phyloP scores from a whole-genome alignment of 140 eudicot genomes.

The Stevia rebaudiana region DNA sequence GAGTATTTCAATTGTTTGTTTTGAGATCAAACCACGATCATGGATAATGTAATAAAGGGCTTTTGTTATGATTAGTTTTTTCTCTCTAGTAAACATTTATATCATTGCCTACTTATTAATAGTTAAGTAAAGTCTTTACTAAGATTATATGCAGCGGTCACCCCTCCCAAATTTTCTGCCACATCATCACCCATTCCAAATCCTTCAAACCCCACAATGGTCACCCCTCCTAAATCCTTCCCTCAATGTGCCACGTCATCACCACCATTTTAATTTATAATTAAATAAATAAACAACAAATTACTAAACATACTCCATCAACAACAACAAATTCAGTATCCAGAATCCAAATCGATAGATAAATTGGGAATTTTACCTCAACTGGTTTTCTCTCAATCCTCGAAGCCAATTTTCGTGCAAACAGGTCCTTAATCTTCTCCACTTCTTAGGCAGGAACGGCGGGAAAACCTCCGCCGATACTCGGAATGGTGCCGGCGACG shows the following conservation, averaged over 20 bases:
- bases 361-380: too few relatives aligned
- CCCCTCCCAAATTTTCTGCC: too few relatives aligned
- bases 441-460: conserved; percentile 63
- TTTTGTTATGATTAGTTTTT: not conserved
- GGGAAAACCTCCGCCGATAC: conserved; percentile 50
- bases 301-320: conserved; percentile 93
- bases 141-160: too few relatives aligned
- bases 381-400: conserved; percentile 77
- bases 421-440: conserved; percentile 55
- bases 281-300: too few relatives aligned
- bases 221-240: too few relatives aligned
- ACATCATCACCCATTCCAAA: too few relatives aligned
- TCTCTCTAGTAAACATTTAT: not conserved
- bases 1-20: conserved; percentile 3
- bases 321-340: too few relatives aligned
- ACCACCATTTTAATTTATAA: too few relatives aligned
- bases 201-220: too few relatives aligned
- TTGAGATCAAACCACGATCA: not conserved
- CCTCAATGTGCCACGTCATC: too few relatives aligned
- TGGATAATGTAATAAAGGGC: conserved; percentile 23
- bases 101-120: not conserved
- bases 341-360: too few relatives aligned
- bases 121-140: not conserved
- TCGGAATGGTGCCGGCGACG: too few relatives aligned
- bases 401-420: conserved; percentile 63